phyloP scores from a whole-genome alignment of 169 alveolate species.

The Eimeria sp. region DNA sequence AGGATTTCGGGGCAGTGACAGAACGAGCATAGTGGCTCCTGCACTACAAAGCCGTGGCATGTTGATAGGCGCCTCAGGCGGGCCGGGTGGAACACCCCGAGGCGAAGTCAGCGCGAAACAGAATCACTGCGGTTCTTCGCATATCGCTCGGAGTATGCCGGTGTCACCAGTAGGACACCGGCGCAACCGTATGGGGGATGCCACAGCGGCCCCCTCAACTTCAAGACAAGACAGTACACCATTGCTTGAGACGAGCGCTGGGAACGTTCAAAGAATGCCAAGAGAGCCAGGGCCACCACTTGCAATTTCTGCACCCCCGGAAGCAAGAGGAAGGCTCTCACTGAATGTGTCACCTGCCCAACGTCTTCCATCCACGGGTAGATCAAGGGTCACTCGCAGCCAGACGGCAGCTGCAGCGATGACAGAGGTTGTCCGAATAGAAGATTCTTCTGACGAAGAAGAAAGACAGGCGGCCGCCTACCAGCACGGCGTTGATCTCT shows the following conservation, averaged over 20 bases:
- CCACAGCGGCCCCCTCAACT: no score
- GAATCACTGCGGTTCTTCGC: not conserved
- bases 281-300: slow-evolving; percentile 21
- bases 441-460: slow-evolving; percentile 74
- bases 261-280: not conserved
- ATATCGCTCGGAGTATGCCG: not conserved
- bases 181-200: not conserved
- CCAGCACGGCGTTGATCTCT: not conserved
- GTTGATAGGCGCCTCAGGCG: not conserved
- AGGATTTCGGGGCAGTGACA: not conserved
- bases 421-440: slow-evolving; percentile 57
- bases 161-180: not conserved
- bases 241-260: not conserved
- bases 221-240: not conserved
- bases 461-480: not conserved
- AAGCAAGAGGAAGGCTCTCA: not conserved
- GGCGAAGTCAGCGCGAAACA: not conserved
- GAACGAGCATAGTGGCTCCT: not conserved
- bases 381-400: slow-evolving; percentile 52
- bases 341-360: not conserved
- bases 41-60: not conserved
- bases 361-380: not conserved
- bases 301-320: not conserved
- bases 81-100: not conserved
- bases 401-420: slow-evolving; percentile 72